Evolutionary conservation across 148 eudicot genomes (phyloP), one percentile per base, ranked within the genome.

Genomic region (Heliamphora exappendiculata): DNA sequence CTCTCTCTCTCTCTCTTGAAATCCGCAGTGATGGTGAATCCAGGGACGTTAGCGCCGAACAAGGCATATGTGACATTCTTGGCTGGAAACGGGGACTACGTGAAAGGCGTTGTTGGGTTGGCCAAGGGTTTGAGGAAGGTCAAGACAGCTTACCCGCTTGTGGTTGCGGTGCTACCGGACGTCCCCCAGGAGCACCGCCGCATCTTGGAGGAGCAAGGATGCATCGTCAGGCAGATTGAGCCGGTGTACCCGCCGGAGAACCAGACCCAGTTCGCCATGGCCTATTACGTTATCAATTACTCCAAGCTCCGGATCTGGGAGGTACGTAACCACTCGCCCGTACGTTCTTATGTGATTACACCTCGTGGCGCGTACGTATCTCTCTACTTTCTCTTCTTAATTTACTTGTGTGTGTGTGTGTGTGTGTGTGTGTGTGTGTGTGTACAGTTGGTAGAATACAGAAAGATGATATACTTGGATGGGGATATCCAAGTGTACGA

Each of bases 271-370:
- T 92, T 90, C 72, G 95, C 97, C 12, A 92, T 90, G 93, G 82
- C 97, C 41, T 92, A 92, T 36, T 92, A 90, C 63, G 93, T 90
- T 69, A 87, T 92, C 70, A 92, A 92, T 78, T 92, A 92, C 81
- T 92, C 97, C 75, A 92, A 92, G 72, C 94, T 92, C 53, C 82
- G 97, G 2, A 92, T 92, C 20, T 92, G 94, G 94, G 91, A 91
- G 96, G 96, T 91, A 50, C 2, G n/a, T n/a, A 17, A 13, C 31
- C 29, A 59, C 2, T 28, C 4, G n/a, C 5, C 6, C 19, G n/a
- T n/a, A n/a, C n/a, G n/a, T n/a, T n/a, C n/a, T n/a, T n/a, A n/a
- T n/a, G n/a, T n/a, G n/a, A n/a, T n/a, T n/a, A n/a, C n/a, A n/a
- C n/a, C n/a, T n/a, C n/a, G n/a, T n/a, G n/a, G n/a, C n/a, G n/a